Base-by-base conservation (phyloP, 75 land plant genomes). In the Picea sitchensis region DNA sequence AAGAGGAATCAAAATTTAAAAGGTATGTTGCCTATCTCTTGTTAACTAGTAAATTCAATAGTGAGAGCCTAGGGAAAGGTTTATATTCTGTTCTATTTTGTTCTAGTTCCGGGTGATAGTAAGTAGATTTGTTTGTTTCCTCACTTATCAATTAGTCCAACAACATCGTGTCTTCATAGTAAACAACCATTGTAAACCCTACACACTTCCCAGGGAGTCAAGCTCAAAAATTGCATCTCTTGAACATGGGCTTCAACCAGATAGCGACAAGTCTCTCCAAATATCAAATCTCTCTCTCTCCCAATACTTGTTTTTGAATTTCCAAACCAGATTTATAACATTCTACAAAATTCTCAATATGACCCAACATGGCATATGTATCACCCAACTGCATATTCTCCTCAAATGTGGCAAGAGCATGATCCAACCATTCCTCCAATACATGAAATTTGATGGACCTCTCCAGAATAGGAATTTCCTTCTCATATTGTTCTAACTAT, bases 341-440 rank as follows among this genome's bases (percentile, higher is more conserved):
- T 26, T 26, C 26, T 26, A 26, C 26, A 26, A 26, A 26, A 26
- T 75, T 80, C 23, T 85, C 91, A 68, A 86, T 75, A 77, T 89
- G 89, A 17, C 95, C 93, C 18, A 91, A 13, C 83, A 90, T 83
- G 6, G 87, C 88, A 83, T 83, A 86, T 23, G 93, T 90, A 68
- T 93, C 95, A 14, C 95, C 95, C 47, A 93, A 81, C 76, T 93
- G 95, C 98, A 93, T 95, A 69, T 79, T 74, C 12, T 96, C 95
- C 2, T 88, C 75, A 77, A 91, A 91, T 62, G 84, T 84, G 0
- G 93, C 95, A 15, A 93, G 88, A 0, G 92, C 92, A 87, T 95
- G 93, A 59, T 88, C 87, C 59, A 84, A 79, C 11, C 95, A 90
- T 59, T 82, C 90, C 30, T 84, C 83, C 3, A 94, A 15, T 2